Evolutionary conservation across 1,139 yeast genomes (phyloP).

Genomic region (Candida freyschussii): DNA sequence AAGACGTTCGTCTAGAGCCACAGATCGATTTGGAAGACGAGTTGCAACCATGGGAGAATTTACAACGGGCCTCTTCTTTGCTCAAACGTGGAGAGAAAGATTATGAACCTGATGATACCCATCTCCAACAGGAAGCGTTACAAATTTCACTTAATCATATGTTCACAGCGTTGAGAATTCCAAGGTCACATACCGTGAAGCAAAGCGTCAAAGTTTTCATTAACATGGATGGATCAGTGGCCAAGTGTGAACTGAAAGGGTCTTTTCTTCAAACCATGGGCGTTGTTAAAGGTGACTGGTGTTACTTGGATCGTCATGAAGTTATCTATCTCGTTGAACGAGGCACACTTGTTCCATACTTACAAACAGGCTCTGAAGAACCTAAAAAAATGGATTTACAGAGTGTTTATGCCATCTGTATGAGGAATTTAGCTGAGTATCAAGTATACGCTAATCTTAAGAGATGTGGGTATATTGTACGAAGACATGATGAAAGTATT

Average conservation of each 20-base stretch:
- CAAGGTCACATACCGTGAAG: conserved; percentile 55
- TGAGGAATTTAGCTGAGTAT: conserved; percentile 50
- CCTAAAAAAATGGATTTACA: conserved; percentile 51
- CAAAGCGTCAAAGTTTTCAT: conserved; percentile 38
- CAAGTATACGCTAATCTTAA: conserved; percentile 73
- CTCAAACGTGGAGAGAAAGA: conserved; percentile 82
- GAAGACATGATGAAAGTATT: conserved; percentile 33
- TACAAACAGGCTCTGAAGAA: conserved; percentile 28
- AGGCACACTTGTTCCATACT: conserved; percentile 65
- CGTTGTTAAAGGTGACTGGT: conserved; percentile 42
- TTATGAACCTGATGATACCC: conserved; percentile 78
- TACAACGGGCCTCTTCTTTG: conserved; percentile 28
- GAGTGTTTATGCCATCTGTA: conserved; percentile 54
- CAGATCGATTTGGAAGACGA: conserved; percentile 45
- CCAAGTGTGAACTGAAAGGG: conserved; percentile 58
- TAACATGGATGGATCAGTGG: conserved; percentile 38
- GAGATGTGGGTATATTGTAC: conserved; percentile 73
- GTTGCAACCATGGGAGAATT: conserved; percentile 31
- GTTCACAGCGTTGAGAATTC: conserved; percentile 60
- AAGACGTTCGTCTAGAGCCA: too few species aligned
- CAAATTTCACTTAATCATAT: conserved; percentile 59
- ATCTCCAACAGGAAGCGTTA: conserved; percentile 48
- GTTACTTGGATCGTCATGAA: conserved; percentile 61
- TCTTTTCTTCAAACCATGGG: conserved; percentile 76
- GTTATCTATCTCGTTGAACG: conserved; percentile 75